A percentile compares a stretch with the other conserved stretches of the same genome.
Evolutionary conservation across 768 basidiomycete genomes (phyloP).

Genomic region (Mycena epipterygia): DNA sequence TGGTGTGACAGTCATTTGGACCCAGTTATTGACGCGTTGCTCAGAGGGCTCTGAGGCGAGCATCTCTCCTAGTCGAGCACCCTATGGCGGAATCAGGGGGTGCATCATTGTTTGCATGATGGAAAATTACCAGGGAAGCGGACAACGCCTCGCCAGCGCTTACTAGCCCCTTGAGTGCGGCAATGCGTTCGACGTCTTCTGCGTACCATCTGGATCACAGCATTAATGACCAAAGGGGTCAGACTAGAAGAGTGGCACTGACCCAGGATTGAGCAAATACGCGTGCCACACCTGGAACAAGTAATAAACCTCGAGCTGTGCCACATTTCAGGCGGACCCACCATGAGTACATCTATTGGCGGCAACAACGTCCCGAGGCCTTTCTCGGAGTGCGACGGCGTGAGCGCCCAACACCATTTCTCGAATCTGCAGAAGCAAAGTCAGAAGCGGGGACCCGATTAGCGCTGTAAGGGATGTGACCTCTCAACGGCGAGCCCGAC

Average conservation of each 20-base stretch:
- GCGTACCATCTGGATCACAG: constrained; percentile 45
- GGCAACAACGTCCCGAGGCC: constrained; percentile 25
- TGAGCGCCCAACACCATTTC: constrained; percentile 34
- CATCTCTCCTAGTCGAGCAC: background rate
- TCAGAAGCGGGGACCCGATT: background rate
- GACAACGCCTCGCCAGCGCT: constrained; percentile 37
- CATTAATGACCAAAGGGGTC: background rate
- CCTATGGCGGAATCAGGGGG: background rate
- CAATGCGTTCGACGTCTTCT: constrained; percentile 47
- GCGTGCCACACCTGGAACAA: constrained; percentile 47
- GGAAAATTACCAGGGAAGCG: constrained; percentile 34
- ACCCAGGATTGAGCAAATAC: constrained; percentile 48
- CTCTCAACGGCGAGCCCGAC: constrained; percentile 41
- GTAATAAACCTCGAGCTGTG: background rate
- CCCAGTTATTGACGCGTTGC: constrained; percentile 35
- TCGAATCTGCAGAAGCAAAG: constrained; percentile 27
- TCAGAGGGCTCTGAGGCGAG: constrained; percentile 22
- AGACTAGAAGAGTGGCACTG: background rate
- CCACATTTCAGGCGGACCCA: background rate
- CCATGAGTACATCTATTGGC: constrained; percentile 32
- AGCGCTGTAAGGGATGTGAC: background rate
- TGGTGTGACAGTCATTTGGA: constrained; percentile 28
- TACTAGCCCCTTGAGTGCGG: constrained; percentile 37
- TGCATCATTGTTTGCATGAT: background rate
- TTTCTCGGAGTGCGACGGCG: constrained; percentile 31